These are phyloP conservation scores for Buxus sempervirens DNA, from an alignment of 164 flowering plant species.

Conservation along the genomic window DNA sequence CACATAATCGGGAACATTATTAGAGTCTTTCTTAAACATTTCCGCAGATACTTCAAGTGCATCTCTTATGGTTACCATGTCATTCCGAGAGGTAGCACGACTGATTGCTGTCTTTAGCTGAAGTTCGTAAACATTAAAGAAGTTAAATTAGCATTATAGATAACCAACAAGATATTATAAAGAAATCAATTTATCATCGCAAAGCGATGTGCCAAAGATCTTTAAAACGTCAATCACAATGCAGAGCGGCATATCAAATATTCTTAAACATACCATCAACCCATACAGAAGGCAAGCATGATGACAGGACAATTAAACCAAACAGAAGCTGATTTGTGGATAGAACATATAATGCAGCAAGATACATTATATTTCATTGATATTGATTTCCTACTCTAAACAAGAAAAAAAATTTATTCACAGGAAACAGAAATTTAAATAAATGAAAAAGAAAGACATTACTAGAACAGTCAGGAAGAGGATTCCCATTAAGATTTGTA, in stretches of 20 bases:
- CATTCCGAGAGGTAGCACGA: slow-evolving; percentile 93
- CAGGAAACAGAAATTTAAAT: too few species aligned
- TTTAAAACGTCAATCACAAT: neutral
- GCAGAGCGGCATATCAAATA: neutral
- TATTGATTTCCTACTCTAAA: neutral
- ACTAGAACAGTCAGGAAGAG: too few species aligned
- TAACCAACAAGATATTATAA: neutral
- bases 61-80: slow-evolving; percentile 83
- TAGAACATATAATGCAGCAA: neutral
- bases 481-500: too few species aligned
- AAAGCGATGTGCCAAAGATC: too few species aligned
- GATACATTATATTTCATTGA: neutral
- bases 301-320: neutral
- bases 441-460: too few species aligned
- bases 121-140: neutral
- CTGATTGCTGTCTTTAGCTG: slow-evolving; percentile 94
- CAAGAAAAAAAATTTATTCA: too few species aligned
- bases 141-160: neutral
- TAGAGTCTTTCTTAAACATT: slow-evolving; percentile 82
- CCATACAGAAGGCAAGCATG: neutral
- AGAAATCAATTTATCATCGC: too few species aligned
- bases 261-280: neutral
- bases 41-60: slow-evolving; percentile 98
- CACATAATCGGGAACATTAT: slow-evolving; percentile 81
- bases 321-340: neutral